phyloP scores from a whole-genome alignment of 805 yeast species.

The Millerozyma acaciae region DNA sequence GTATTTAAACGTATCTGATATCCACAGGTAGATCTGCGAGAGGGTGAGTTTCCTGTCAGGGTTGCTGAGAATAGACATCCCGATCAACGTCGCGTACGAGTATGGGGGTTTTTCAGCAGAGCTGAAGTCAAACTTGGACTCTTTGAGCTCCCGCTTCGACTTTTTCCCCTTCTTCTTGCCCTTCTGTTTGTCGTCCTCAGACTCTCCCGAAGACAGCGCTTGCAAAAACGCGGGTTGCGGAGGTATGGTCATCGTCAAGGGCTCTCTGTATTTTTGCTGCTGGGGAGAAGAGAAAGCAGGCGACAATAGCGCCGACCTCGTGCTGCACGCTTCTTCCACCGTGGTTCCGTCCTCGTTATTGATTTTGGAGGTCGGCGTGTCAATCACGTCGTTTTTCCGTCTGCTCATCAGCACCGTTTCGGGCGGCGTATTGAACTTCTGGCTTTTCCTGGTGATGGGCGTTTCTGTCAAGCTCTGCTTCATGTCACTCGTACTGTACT shows the following conservation, averaged over 20 bases:
- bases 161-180: constrained; percentile 33
- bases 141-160: constrained; percentile 24
- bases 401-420: constrained; percentile 18
- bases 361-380: constrained; percentile 9
- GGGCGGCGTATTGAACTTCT: constrained; percentile 38
- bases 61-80: constrained; percentile 87
- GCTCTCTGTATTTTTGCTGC: constrained; percentile 8
- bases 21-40: constrained; percentile 86
- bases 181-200: constrained; percentile 19
- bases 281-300: constrained; percentile 51
- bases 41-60: constrained; percentile 43
- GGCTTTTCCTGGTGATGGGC: constrained; percentile 17
- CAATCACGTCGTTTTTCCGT: constrained; percentile 7
- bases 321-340: constrained; percentile 6
- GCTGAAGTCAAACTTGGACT: constrained; percentile 39
- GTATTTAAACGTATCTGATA: constrained; percentile 76
- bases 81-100: constrained; percentile 90
- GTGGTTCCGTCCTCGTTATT: constrained; percentile 3
- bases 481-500: background rate
- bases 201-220: constrained; percentile 11
- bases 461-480: constrained; percentile 17
- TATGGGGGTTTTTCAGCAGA: constrained; percentile 82
- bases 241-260: constrained; percentile 6
- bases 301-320: constrained; percentile 24
- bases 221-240: constrained; percentile 10